Evolutionary conservation across 345 rosid genomes (phyloP), one percentile per base, ranked within the genome.

Genomic region (Rhodamnia argentea): DNA sequence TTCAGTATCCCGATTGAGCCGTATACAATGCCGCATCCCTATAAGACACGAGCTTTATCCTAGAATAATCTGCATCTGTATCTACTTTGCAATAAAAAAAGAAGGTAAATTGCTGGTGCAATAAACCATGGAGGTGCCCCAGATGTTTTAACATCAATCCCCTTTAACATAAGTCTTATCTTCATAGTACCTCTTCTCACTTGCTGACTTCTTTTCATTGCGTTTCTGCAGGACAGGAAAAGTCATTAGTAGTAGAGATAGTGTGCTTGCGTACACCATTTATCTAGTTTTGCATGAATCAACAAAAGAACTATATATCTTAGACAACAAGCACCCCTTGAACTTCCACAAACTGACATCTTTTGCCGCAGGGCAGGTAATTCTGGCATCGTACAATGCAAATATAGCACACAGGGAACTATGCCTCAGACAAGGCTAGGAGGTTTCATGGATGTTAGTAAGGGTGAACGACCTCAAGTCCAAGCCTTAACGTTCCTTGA

Each of bases 111-210:
- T 37, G 81, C 81, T 18, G 81, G 47, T 13, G 7, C 47, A 70
- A 70, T 70, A 70, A 64, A 70, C 24, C 81, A 70, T 37, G 81
- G 26, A 70, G 14, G 81, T 37, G 47, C 81, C 84, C 83, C 83
- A 8, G 86, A 53, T 53, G 52, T 32, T 56, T 82, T 3, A 16
- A 42, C 47, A 26, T 94, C 89, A 93, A 82, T 95, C 96, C 6
- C 90, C 95, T 2, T 91, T 85, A 13, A 95, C 90, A 5, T 59
- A 90, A 32, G 91, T 84, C 92, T 94, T 95, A 26, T 60, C 91
- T 70, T 92, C 95, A 37, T 95, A 94, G 86, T 95, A 95, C 89
- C 84, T 94, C 81, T 54, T 93, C 89, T 95, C 98, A 53, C 94
- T 92, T 55, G 88, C 94, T 74, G 86, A 86, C 94, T 95, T 95